Evolutionary conservation across 78 protist species (phyloP), one percentile per base, ranked within the genome.

Genomic region (Corallochytrium limacisporum): DNA sequence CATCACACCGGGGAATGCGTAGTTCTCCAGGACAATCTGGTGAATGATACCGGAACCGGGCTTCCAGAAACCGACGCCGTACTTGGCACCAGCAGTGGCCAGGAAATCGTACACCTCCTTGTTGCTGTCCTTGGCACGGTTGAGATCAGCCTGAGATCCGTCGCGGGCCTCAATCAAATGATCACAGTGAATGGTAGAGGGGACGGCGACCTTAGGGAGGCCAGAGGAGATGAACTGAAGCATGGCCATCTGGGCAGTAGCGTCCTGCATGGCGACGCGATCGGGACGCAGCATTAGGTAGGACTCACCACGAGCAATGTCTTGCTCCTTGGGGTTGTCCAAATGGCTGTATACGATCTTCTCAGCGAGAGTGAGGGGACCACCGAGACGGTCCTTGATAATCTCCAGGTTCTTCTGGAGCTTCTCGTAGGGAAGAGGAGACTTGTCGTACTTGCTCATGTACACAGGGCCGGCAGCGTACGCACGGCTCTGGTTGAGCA

Each of bases 1-100:
- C 33, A 91, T 44, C 47, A 87, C 85, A 40, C 96, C 96, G 49
- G 96, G 96, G 83, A 81, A 85, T 4, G 85, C 94, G 74, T 87
- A 87, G 86, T 86, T 90, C 76, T 91, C 96, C 9, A 91, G 74
- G 24, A 86, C 75, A 46, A 91, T 89, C 78, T 91, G 96, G 73
- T 91, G 96, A 73, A 91, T 91, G 71, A 91, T 91, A 39, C 96
- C 96, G 29, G 71, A 38, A 26, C 96, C 96, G 18, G 96, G 96
- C 39, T 69, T 51, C 94, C 94, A 91, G 79, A 91, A 91, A 18
- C 94, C 92, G 79, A 91, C 61, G 33, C 72, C 78, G 28, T 56
- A 73, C 62, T 73, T 78, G 44, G 66, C 44, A 24, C 57, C 77
- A 1, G 82, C 85, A 12, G 78, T 20, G 42, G 83, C 36, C 32